Conservation (phyloP, 345 rosid genomes). For the Draba incana region DNA sequence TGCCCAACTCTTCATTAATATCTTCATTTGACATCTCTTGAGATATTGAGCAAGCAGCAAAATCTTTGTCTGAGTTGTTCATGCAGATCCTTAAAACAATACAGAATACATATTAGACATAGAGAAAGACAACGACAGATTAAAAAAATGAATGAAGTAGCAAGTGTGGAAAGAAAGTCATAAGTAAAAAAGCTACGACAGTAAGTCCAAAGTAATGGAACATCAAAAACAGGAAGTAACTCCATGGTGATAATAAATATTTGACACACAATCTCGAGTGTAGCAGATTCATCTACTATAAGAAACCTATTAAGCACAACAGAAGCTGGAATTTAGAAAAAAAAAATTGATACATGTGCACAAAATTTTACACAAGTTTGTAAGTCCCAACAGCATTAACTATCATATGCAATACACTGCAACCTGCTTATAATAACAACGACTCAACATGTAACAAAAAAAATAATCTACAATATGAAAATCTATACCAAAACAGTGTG, state of each 20-base stretch:
- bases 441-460: slow-evolving; percentile 9
- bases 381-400: slow-evolving; percentile 1
- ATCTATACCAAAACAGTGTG: slow-evolving; percentile 4
- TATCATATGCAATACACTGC: slow-evolving; percentile 3
- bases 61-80: slow-evolving; percentile 71
- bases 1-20: slow-evolving; percentile 87
- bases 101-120: slow-evolving; percentile 29
- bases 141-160: slow-evolving; percentile 10
- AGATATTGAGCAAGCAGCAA: slow-evolving; percentile 74
- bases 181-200: background rate
- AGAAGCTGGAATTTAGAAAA: background rate
- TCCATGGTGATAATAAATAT: background rate
- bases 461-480: background rate
- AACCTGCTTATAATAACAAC: slow-evolving; percentile 8
- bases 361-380: slow-evolving; percentile 9
- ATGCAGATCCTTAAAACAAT: slow-evolving; percentile 66
- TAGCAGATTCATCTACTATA: background rate
- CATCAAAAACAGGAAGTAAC: background rate
- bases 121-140: background rate
- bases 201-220: slow-evolving; percentile 14
- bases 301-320: slow-evolving; percentile 13
- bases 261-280: slow-evolving; percentile 8
- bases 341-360: slow-evolving; percentile 17
- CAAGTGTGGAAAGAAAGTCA: slow-evolving; percentile 8
- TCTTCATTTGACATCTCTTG: slow-evolving; percentile 97